These are phyloP conservation scores for Tolypocladium pustulatum DNA, from an alignment of 2,329 filamentous ascomycete genomes.

Conservation along the genomic window DNA sequence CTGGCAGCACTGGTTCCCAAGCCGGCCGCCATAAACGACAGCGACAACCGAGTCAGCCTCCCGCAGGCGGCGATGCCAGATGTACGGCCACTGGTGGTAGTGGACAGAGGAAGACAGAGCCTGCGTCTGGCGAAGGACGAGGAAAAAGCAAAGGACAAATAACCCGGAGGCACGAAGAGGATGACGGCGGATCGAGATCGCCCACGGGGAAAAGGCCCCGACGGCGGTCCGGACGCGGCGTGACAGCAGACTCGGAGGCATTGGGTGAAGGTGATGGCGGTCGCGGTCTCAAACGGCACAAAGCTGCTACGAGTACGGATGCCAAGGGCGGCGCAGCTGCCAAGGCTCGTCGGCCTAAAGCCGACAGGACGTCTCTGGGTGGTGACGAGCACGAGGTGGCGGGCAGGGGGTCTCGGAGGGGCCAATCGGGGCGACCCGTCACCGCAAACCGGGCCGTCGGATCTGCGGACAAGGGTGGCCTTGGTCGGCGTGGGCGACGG, in stretches of 20 bases:
- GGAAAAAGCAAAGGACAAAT: too few species aligned
- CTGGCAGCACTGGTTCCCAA: not conserved
- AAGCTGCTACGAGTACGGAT: not conserved
- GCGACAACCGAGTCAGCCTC: not conserved
- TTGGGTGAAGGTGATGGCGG: not conserved
- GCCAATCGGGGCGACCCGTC: not conserved
- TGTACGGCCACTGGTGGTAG: not conserved
- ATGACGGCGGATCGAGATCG: not conserved
- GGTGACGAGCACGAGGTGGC: not conserved
- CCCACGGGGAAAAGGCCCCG: not conserved
- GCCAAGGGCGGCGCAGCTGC: not conserved
- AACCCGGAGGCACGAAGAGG: too few species aligned
- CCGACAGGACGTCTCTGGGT: not conserved
- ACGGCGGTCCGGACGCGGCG: not conserved
- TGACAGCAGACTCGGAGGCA: too few species aligned
- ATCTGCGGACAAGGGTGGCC: not conserved
- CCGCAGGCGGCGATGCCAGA: not conserved
- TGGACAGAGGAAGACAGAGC: not conserved
- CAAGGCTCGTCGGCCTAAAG: not conserved
- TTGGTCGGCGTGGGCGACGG: not conserved
- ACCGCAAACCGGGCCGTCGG: not conserved
- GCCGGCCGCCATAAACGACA: not conserved
- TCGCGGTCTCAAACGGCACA: not conserved
- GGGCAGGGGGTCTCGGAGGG: not conserved
- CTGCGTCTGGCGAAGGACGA: not conserved